Percentiles rank a stretch among this genome's conserved stretches.
Conservation (phyloP, 192 early-diverging fungal species). For the Ambispora gerdemannii region DNA sequence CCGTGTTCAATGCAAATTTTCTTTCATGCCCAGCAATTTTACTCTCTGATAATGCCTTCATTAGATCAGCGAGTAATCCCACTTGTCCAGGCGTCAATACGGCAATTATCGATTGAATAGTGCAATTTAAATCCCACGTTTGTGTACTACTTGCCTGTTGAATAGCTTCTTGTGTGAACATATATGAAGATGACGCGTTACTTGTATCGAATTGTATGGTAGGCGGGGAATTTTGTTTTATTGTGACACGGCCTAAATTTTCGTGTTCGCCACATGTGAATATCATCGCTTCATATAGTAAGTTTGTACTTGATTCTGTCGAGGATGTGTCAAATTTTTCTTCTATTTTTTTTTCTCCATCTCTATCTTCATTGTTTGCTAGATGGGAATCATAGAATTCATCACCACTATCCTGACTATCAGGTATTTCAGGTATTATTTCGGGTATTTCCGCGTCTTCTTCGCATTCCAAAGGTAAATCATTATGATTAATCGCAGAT, state of each 20-base stretch:
- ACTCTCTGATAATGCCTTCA: conserved; percentile 5
- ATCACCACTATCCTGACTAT: conserved; percentile 28
- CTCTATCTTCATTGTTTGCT: too few species aligned
- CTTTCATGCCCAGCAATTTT: not conserved
- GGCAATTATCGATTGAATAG: conserved; percentile 11
- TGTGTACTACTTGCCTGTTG: conserved; percentile 28
- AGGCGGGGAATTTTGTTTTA: conserved; percentile 35
- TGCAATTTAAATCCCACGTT: conserved; percentile 13
- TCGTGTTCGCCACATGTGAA: conserved; percentile 47
- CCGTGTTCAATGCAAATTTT: not conserved
- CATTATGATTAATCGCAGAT: too few species aligned
- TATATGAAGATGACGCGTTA: conserved; percentile 19
- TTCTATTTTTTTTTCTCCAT: conserved; percentile 21
- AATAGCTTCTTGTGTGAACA: conserved; percentile 24
- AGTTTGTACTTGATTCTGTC: not conserved
- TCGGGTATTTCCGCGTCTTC: not conserved
- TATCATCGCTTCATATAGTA: conserved; percentile 41
- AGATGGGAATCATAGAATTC: conserved; percentile 39
- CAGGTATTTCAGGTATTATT: conserved; percentile 17
- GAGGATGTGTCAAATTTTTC: conserved; percentile 29
- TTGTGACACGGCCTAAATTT: conserved; percentile 45
- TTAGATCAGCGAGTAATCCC: conserved; percentile 44
- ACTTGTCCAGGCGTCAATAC: conserved; percentile 42
- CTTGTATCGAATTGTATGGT: conserved; percentile 20
- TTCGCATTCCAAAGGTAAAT: too few species aligned